These are phyloP conservation scores for Citrus inodora DNA, from an alignment of 345 rosid species.

Conservation along the genomic window DNA sequence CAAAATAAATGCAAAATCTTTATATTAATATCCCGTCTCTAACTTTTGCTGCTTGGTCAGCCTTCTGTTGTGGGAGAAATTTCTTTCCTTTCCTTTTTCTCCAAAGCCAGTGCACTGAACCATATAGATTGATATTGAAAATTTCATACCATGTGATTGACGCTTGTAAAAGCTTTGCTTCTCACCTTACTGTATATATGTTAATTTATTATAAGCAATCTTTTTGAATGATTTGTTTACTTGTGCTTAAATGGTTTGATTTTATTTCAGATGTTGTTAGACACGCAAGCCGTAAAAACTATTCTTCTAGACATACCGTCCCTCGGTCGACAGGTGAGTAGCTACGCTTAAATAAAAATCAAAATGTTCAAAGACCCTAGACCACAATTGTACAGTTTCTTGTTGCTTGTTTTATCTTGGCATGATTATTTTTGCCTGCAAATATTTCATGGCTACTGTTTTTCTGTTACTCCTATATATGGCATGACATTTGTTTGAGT, in stretches of 20 bases:
- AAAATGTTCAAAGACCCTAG: background rate
- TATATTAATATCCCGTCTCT: background rate
- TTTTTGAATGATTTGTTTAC: background rate
- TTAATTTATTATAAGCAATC: background rate
- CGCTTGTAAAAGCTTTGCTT: background rate
- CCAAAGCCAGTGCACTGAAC: background rate
- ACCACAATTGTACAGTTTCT: background rate
- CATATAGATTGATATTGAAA: background rate
- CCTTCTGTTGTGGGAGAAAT: background rate
- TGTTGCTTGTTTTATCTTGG: background rate
- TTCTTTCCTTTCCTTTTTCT: background rate
- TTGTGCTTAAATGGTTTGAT: background rate
- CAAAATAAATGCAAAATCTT: background rate
- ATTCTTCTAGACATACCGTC: conserved; percentile 93
- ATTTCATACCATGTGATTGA: background rate
- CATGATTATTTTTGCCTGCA: background rate
- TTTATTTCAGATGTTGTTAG: conserved; percentile 80
- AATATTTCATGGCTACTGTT: background rate
- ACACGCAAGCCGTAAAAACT: conserved; percentile 95
- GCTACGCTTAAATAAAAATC: conserved; percentile 3
- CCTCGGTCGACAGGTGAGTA: conserved; percentile 89
- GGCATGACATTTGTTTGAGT: background rate
- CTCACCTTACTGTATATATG: background rate
- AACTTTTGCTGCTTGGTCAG: background rate
- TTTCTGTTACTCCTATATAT: background rate